Percentiles rank a stretch among this genome's conserved stretches.
Evolutionary conservation across 2,329 filamentous ascomycete species (phyloP).

Genomic region (Epichloe bromicola): DNA sequence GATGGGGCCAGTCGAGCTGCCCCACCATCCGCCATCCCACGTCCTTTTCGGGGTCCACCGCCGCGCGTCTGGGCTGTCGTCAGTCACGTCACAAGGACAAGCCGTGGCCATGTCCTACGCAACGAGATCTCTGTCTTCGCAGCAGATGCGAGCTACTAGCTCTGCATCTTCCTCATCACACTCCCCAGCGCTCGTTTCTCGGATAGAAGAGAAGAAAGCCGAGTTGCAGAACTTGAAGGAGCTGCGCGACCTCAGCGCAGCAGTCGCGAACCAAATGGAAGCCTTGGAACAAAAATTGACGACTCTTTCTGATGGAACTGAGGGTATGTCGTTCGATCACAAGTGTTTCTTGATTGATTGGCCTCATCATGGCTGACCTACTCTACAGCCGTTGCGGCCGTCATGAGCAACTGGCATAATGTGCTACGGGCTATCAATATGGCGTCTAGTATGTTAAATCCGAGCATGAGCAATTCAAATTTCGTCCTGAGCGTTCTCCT

Average conservation of each 20-base stretch:
- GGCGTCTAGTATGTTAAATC: slow-evolving; percentile 54
- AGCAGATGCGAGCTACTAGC: slow-evolving; percentile 54
- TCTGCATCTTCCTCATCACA: slow-evolving; percentile 41
- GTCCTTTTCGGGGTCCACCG: neutral
- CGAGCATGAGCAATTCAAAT: neutral
- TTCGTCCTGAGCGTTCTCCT: neutral
- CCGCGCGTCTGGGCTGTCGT: neutral
- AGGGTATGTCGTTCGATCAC: slow-evolving; percentile 40
- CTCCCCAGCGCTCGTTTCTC: slow-evolving; percentile 56
- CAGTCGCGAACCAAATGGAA: slow-evolving; percentile 71
- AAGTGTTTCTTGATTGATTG: too few species aligned
- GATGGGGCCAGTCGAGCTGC: slow-evolving; percentile 6
- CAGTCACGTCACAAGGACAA: neutral
- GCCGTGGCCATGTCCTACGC: slow-evolving; percentile 38
- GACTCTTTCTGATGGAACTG: slow-evolving; percentile 69
- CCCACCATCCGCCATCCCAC: slow-evolving; percentile 12
- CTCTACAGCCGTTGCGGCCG: slow-evolving; percentile 60
- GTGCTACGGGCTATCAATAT: slow-evolving; percentile 75
- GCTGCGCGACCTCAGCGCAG: slow-evolving; percentile 64
- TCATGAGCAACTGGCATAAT: slow-evolving; percentile 79
- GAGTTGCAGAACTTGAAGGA: slow-evolving; percentile 71
- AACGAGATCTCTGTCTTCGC: slow-evolving; percentile 46
- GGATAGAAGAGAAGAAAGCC: slow-evolving; percentile 75
- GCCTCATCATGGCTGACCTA: slow-evolving; percentile 11
- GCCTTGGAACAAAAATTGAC: slow-evolving; percentile 63